phyloP scores from a whole-genome alignment of 768 basidiomycete species.

The Baorangia bicolor region DNA sequence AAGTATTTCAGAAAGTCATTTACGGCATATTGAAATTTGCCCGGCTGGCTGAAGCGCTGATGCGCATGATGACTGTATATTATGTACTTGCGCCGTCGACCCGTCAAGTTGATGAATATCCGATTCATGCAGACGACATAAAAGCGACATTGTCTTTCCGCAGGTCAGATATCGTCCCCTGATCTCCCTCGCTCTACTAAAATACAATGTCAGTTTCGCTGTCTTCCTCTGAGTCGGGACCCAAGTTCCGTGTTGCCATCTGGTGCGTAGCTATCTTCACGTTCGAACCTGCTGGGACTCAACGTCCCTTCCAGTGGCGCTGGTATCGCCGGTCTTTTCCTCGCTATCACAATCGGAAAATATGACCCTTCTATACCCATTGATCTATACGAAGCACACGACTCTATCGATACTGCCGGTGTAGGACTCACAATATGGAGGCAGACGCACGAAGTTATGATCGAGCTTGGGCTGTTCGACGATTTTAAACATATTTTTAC shows the following conservation, averaged over 20 bases:
- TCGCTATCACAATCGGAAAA: conserved; percentile 39
- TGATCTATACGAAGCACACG: conserved; percentile 46
- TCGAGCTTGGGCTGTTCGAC: conserved; percentile 41
- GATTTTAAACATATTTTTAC: conserved; percentile 25
- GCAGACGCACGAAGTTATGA: conserved; percentile 43
- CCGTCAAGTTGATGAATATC: background rate
- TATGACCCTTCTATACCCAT: conserved; percentile 35
- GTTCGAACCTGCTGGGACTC: background rate
- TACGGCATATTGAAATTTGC: too few species aligned
- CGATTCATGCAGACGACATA: background rate
- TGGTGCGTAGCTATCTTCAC: conserved; percentile 7
- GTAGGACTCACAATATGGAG: conserved; percentile 46
- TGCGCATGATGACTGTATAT: too few species aligned
- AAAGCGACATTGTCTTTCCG: background rate
- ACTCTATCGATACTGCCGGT: conserved; percentile 38
- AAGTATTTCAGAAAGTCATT: too few species aligned
- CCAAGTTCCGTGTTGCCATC: conserved; percentile 22
- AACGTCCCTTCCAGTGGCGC: conserved; percentile 30
- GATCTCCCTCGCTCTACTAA: background rate
- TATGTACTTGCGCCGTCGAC: too few species aligned
- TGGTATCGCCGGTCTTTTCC: conserved; percentile 43
- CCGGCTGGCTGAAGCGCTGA: too few species aligned
- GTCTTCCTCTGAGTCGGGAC: background rate
- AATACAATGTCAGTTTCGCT: background rate
- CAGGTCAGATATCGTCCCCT: background rate